phyloP scores from a whole-genome alignment of 106 monocot species.

The Dioscorea zingiberensis region DNA sequence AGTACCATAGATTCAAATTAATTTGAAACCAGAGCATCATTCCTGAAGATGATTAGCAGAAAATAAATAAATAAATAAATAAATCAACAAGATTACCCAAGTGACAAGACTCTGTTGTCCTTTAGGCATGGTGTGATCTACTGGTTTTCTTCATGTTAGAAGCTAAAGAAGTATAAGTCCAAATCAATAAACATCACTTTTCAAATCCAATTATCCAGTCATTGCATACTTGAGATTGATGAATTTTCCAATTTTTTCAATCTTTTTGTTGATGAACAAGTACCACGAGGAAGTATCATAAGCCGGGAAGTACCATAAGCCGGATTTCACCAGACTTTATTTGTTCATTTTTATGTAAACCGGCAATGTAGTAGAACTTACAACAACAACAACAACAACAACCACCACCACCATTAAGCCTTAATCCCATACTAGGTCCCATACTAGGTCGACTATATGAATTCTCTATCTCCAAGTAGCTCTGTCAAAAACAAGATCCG shows the following conservation, averaged over 20 bases:
- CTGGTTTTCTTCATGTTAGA: conserved; percentile 39
- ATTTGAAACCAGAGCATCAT: background rate
- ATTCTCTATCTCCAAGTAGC: too few species aligned
- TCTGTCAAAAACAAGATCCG: too few species aligned
- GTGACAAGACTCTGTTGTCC: conserved; percentile 46
- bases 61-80: background rate
- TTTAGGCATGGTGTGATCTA: conserved; percentile 50
- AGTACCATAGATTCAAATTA: background rate
- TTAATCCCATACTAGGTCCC: too few species aligned
- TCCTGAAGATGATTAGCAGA: background rate
- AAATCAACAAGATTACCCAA: conserved; percentile 17
- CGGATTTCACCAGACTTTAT: too few species aligned
- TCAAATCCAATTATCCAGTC: conserved; percentile 40
- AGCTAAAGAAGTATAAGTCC: conserved; percentile 39
- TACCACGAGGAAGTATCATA: too few species aligned
- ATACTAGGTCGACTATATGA: too few species aligned
- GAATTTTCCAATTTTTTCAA: background rate
- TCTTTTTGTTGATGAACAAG: too few species aligned
- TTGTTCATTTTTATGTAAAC: too few species aligned
- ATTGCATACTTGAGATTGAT: conserved; percentile 28
- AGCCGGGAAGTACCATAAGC: too few species aligned
- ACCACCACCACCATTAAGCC: too few species aligned
- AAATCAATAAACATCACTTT: conserved; percentile 42
- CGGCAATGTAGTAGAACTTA: background rate
- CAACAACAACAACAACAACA: too few species aligned